A percentile compares a stretch with the other conserved stretches of the same genome.
phyloP scores from a whole-genome alignment of 148 eudicot species.

The Rhododendron molle region DNA sequence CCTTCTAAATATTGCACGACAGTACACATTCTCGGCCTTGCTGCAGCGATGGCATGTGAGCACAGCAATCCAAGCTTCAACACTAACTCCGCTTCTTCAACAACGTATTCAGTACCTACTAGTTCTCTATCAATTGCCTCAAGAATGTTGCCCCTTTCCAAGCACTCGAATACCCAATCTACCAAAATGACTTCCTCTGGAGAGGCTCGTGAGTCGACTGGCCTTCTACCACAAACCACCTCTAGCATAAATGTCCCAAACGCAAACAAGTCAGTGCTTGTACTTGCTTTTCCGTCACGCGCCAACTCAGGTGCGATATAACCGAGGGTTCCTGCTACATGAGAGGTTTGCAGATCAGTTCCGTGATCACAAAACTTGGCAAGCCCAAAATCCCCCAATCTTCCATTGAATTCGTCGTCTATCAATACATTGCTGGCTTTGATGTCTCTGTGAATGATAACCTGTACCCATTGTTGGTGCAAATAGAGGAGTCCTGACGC shows the following conservation, averaged over 20 bases:
- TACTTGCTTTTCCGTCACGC: not conserved
- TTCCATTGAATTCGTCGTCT: not conserved
- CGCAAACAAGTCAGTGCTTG: slow-evolving; percentile 5
- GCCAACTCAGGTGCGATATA: slow-evolving; percentile 1
- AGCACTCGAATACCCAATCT: not conserved
- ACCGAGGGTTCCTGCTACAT: not conserved
- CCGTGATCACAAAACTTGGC: not conserved
- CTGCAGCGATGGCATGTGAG: not conserved
- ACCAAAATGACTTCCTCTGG: not conserved
- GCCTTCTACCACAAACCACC: slow-evolving; percentile 7
- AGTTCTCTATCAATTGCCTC: not conserved
- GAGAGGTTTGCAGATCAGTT: not conserved
- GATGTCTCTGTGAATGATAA: slow-evolving; percentile 4
- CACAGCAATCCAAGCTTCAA: slow-evolving; percentile 7
- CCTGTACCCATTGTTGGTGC: slow-evolving; percentile 3
- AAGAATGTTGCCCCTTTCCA: slow-evolving; percentile 1
- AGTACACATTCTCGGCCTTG: not conserved
- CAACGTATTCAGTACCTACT: not conserved
- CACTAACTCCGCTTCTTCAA: not conserved
- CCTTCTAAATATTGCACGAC: not conserved
- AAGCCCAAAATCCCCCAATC: slow-evolving; percentile 7
- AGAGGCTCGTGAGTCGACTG: not conserved
- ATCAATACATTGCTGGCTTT: slow-evolving; percentile 1
- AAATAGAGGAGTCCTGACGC: not conserved
- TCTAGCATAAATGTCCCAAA: slow-evolving; percentile 5